Evolutionary conservation across 140 eudicot genomes (phyloP).

Genomic region (Eryngium alpinum): DNA sequence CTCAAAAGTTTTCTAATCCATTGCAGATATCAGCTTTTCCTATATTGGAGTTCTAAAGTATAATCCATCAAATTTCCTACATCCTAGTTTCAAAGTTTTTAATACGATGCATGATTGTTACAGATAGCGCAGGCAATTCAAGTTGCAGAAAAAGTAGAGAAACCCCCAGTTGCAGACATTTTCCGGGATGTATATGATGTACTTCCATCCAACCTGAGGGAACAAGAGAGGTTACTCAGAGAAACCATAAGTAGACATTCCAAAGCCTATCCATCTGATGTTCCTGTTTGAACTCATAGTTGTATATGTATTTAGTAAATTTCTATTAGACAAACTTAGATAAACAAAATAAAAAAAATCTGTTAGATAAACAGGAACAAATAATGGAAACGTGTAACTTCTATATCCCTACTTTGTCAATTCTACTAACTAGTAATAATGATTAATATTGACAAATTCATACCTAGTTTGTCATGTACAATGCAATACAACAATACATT

Average conservation of each 20-base stretch:
- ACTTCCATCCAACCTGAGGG: constrained; percentile 45
- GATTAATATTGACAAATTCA: too few species aligned
- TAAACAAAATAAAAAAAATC: too few species aligned
- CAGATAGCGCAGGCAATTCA: constrained; percentile 65
- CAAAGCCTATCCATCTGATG: constrained; percentile 50
- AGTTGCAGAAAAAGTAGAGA: constrained; percentile 54
- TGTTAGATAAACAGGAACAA: too few species aligned
- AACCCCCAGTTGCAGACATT: constrained; percentile 55
- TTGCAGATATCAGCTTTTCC: background rate
- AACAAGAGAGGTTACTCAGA: constrained; percentile 54
- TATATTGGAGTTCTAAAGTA: background rate
- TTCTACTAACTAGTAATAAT: too few species aligned
- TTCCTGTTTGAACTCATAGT: background rate
- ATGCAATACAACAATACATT: too few species aligned
- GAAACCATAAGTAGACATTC: constrained; percentile 44
- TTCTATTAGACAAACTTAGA: too few species aligned
- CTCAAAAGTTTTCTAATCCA: constrained; percentile 10
- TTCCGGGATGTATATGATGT: constrained; percentile 65
- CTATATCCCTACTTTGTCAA: too few species aligned
- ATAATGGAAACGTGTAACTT: too few species aligned
- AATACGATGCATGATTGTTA: constrained; percentile 1
- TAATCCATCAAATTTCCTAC: background rate
- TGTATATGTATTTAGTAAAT: too few species aligned
- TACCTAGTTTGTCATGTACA: too few species aligned
- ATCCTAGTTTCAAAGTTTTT: constrained; percentile 9